These are phyloP conservation scores for Kingdonia uniflora DNA, from an alignment of 164 flowering plant species.

Conservation along the genomic window DNA sequence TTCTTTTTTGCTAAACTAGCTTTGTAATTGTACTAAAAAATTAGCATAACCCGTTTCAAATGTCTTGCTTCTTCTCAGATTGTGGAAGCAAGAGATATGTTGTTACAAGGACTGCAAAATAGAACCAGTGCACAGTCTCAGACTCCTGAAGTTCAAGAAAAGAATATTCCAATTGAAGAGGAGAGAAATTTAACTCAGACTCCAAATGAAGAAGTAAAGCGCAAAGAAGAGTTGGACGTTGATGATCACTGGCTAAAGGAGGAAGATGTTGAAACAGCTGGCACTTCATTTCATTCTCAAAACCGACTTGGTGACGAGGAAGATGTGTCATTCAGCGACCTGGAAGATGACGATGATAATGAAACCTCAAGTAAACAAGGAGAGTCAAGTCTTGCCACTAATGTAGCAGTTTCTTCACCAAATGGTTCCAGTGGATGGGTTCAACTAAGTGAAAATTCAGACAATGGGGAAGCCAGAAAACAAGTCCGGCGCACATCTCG, in stretches of 20 bases:
- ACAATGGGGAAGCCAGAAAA: slow-evolving; percentile 15
- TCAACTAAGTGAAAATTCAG: slow-evolving; percentile 25
- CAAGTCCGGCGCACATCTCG: slow-evolving; percentile 12
- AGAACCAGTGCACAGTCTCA: slow-evolving; percentile 12
- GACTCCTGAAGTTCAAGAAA: slow-evolving; percentile 11
- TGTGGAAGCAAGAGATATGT: slow-evolving; percentile 34
- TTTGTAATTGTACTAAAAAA: no score
- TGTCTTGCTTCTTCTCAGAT: slow-evolving; percentile 23
- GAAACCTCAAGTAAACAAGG: slow-evolving; percentile 18
- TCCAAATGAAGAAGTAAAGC: slow-evolving; percentile 6
- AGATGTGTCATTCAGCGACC: slow-evolving; percentile 59
- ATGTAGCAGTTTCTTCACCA: slow-evolving; percentile 15
- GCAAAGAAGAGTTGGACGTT: slow-evolving; percentile 10
- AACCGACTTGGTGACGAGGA: slow-evolving; percentile 26
- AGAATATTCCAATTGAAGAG: slow-evolving; percentile 8
- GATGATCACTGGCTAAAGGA: slow-evolving; percentile 25
- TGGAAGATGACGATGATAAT: slow-evolving; percentile 38
- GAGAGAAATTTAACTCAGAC: slow-evolving; percentile 14
- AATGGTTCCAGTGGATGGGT: slow-evolving; percentile 45
- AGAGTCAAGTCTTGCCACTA: slow-evolving; percentile 6
- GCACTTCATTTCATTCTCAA: slow-evolving; percentile 12
- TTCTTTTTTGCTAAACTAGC: no score
- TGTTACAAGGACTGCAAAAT: slow-evolving; percentile 32
- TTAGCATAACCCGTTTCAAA: no score
- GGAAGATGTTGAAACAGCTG: slow-evolving; percentile 14